Evolutionary conservation across 441 rosid genomes (phyloP).

Genomic region (Erodium texanum): DNA sequence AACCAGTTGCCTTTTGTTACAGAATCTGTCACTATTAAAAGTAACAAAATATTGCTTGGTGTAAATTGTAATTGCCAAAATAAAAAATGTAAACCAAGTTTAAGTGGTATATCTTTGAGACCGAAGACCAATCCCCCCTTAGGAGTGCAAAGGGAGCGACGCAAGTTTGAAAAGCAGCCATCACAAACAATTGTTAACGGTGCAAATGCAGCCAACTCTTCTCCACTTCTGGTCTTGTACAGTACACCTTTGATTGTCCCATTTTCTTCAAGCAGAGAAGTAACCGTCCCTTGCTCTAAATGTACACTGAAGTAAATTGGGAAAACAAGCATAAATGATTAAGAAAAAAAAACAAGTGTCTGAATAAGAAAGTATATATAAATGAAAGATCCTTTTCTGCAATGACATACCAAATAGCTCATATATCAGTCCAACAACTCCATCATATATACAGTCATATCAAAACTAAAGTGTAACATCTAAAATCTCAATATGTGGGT

Average conservation of each 20-base stretch:
- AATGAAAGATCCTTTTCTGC: neutral
- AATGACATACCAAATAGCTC: too few species aligned
- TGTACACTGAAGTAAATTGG: conserved; percentile 35
- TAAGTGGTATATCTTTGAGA: neutral
- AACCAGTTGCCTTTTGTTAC: neutral
- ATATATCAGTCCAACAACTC: neutral
- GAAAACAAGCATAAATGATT: conserved; percentile 16
- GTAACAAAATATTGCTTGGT: too few species aligned
- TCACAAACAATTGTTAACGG: conserved; percentile 73
- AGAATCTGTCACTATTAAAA: too few species aligned
- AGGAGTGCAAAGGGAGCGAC: conserved; percentile 71
- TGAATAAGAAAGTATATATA: neutral
- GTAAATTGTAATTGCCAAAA: too few species aligned
- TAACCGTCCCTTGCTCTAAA: conserved; percentile 82
- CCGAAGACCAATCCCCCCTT: conserved; percentile 31
- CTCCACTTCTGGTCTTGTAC: conserved; percentile 55
- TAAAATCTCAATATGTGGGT: neutral
- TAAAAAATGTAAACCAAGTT: neutral
- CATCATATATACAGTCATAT: neutral
- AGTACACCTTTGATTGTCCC: conserved; percentile 65
- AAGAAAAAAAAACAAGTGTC: neutral
- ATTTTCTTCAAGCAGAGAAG: conserved; percentile 59
- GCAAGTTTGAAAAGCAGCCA: conserved; percentile 79
- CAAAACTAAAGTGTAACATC: neutral
- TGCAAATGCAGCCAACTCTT: conserved; percentile 47